Conservation (phyloP, 768 basidiomycete genomes). For the Pluteus cervinus region DNA sequence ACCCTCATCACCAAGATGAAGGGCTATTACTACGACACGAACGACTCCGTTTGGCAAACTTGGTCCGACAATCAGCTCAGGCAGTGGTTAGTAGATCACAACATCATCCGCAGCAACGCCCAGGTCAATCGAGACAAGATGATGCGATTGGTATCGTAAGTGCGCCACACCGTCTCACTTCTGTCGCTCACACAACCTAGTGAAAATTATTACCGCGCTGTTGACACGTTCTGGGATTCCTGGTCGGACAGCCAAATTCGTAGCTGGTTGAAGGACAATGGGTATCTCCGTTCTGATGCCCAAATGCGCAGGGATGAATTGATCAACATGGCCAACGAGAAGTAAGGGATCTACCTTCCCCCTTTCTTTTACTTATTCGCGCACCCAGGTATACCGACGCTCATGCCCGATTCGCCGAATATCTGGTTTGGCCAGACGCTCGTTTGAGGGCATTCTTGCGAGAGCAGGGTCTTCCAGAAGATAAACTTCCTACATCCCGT, state of each 20-base stretch:
- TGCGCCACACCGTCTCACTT: constrained; percentile 2
- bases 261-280: constrained; percentile 69
- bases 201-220: constrained; percentile 60
- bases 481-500: constrained; percentile 54
- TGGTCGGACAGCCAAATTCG: constrained; percentile 76
- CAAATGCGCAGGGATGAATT: constrained; percentile 72
- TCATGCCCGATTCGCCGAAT: constrained; percentile 42
- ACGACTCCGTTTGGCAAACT: constrained; percentile 49
- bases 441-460: constrained; percentile 86
- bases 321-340: constrained; percentile 62
- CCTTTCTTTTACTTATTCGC: neutral
- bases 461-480: constrained; percentile 67
- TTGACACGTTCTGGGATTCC: constrained; percentile 54
- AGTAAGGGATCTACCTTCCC: constrained; percentile 40
- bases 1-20: constrained; percentile 64
- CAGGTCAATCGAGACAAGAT: constrained; percentile 71
- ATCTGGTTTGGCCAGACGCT: constrained; percentile 90
- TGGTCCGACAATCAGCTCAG: constrained; percentile 81
- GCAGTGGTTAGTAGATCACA: constrained; percentile 73
- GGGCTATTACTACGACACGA: constrained; percentile 64
- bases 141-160: constrained; percentile 62
- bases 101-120: constrained; percentile 65
- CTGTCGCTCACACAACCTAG: constrained; percentile 20
- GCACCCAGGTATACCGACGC: constrained; percentile 44
- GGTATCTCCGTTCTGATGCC: constrained; percentile 53